Base-by-base conservation (phyloP, 2,329 filamentous ascomycete species). In the Lithohypha guttulata region DNA sequence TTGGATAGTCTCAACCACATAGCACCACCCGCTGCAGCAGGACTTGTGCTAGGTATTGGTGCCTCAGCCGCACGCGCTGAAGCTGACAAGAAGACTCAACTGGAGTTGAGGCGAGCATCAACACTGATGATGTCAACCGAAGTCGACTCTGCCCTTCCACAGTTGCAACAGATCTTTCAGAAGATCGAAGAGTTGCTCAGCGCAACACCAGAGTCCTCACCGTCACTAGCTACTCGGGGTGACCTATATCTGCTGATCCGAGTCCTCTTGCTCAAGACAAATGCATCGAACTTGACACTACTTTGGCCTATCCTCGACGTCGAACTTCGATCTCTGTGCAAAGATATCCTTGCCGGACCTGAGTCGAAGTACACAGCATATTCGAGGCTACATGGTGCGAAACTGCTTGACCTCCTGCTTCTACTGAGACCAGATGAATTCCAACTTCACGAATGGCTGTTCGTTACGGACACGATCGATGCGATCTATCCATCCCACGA, bases 21-120 rank as follows among this genome's bases (percentile, higher is more conserved):
- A 45, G 79, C 79, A 4, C 75, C 87, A 3, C 91, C 91, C 4
- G 85, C 87, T 1, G 89, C 87, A 10, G 91, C 93, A 0, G 91
- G 91, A 6, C 93, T 98, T 51, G 89, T 98, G 57, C 98, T 98
- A 54, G 91, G 91, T n/a, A 91, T 98, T 1, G 93, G 93, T 8
- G 91, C 91, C 5, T 86, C 84, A 15, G 93, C 87, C 29, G 91
- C 91, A 23, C 74, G 91, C 42, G 73, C 93, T n/a, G 91, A 98
- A 61, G 86, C 93, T 4, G 91, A 98, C 59, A 80, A 87, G 42
- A 91, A 81, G 61, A 86, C 87, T 1, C 89, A 96, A 60, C 71
- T 94, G 20, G 94, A 86, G 48, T 71, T 98, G 13, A 81, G 87
- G 9, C 76, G 91, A 32, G 77, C 93, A 32, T 77, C 86, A 3